Conservation (phyloP, 352 stramenopile species). For the Phytophthora sp. region DNA sequence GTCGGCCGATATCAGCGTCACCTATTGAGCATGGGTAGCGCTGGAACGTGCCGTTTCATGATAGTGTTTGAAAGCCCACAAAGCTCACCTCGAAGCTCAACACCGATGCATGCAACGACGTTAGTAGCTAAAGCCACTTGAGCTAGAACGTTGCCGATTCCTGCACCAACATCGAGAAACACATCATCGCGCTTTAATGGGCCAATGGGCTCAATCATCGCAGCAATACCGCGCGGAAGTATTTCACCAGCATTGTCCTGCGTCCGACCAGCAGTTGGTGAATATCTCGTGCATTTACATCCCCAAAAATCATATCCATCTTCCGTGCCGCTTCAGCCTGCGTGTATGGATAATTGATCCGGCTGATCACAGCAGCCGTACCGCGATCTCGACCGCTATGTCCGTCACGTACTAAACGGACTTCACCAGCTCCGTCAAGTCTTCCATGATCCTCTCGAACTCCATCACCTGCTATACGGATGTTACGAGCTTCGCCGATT, state of each 20-base stretch:
- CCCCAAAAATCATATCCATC: background rate
- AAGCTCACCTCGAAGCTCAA: background rate
- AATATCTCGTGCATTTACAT: background rate
- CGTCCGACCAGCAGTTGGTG: background rate
- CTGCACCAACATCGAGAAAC: slow-evolving; percentile 9
- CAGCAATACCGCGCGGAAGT: background rate
- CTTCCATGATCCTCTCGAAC: too few relatives aligned
- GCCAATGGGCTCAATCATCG: background rate
- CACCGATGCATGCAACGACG: background rate
- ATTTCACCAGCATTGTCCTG: slow-evolving; percentile 20
- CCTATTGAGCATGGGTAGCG: background rate
- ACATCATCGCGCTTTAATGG: background rate
- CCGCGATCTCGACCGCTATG: too few relatives aligned
- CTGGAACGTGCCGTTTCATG: background rate
- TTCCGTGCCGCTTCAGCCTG: background rate
- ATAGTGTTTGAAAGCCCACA: background rate
- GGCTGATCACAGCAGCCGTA: too few relatives aligned
- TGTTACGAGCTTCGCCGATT: too few relatives aligned
- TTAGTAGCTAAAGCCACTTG: slow-evolving; percentile 1
- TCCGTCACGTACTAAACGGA: too few relatives aligned
- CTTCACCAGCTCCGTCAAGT: too few relatives aligned
- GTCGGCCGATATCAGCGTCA: background rate
- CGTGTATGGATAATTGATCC: background rate
- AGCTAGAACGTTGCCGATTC: background rate
- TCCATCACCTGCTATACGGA: too few relatives aligned